Evolutionary conservation across 768 basidiomycete species (phyloP).

Genomic region (Tylopilus sp.): DNA sequence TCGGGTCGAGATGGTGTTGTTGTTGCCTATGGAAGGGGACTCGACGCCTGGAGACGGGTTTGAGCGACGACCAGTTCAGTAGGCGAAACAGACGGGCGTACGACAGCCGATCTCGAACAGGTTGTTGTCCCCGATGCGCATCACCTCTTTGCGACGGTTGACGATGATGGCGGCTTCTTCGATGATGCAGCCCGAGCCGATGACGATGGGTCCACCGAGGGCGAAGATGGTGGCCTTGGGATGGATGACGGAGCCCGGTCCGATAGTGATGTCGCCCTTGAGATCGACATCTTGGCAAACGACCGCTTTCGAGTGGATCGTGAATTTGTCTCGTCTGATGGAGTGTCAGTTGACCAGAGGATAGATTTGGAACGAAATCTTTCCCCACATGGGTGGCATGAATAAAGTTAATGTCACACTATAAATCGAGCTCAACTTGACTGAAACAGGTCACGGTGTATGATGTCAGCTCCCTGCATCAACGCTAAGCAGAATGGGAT

Average conservation of each 20-base stretch:
- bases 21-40: slow-evolving; percentile 76
- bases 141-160: slow-evolving; percentile 83
- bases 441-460: no score
- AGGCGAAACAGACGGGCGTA: slow-evolving; percentile 36
- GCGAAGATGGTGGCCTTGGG: slow-evolving; percentile 94
- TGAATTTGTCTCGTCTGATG: slow-evolving; percentile 78
- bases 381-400: slow-evolving; percentile 32
- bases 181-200: slow-evolving; percentile 85
- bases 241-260: slow-evolving; percentile 87
- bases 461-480: neutral
- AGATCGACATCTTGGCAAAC: slow-evolving; percentile 94
- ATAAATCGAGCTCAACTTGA: no score
- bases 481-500: neutral
- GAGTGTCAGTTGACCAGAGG: neutral
- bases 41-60: slow-evolving; percentile 66
- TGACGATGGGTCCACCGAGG: slow-evolving; percentile 83
- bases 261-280: slow-evolving; percentile 92
- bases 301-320: slow-evolving; percentile 86
- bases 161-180: slow-evolving; percentile 91
- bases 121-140: slow-evolving; percentile 93
- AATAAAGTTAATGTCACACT: slow-evolving; percentile 1
- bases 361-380: neutral
- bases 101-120: slow-evolving; percentile 93
- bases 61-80: neutral
- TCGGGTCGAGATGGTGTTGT: slow-evolving; percentile 83